Evolutionary conservation across 352 stramenopile species (phyloP).

Genomic region (Blastocystis sp.): DNA sequence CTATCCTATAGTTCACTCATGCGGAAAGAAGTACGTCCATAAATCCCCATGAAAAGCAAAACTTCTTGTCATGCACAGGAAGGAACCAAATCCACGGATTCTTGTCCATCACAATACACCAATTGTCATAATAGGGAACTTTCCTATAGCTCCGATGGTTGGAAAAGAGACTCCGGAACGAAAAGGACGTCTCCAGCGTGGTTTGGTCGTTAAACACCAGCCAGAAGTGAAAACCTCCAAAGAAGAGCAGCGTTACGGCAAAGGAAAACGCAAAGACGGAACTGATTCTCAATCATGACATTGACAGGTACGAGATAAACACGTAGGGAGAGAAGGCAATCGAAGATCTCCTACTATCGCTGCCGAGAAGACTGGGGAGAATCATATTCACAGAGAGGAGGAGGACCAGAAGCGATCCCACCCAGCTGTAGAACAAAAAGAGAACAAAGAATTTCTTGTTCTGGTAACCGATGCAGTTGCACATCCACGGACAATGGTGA

Average conservation of each 20-base stretch:
- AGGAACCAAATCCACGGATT: conserved; percentile 32
- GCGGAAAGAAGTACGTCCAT: background rate
- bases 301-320: background rate
- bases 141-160: background rate
- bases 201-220: conserved; percentile 48
- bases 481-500: conserved; percentile 71
- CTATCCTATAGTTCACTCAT: background rate
- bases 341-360: background rate
- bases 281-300: background rate
- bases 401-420: background rate
- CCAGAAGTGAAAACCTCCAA: conserved; percentile 42
- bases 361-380: background rate
- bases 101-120: conserved; percentile 43
- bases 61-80: background rate
- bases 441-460: conserved; percentile 69
- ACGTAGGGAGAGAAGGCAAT: background rate
- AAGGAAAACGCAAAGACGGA: background rate
- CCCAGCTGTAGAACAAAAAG: conserved; percentile 61
- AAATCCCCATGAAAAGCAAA: conserved; percentile 47
- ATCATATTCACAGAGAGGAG: background rate
- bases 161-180: background rate
- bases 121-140: background rate
- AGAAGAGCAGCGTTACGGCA: conserved; percentile 6
- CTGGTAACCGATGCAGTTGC: conserved; percentile 70
- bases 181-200: background rate